Evolutionary conservation across 2,329 filamentous ascomycete genomes (phyloP), one percentile per base, ranked within the genome.

Genomic region (Chrysoporthe austroafricana): DNA sequence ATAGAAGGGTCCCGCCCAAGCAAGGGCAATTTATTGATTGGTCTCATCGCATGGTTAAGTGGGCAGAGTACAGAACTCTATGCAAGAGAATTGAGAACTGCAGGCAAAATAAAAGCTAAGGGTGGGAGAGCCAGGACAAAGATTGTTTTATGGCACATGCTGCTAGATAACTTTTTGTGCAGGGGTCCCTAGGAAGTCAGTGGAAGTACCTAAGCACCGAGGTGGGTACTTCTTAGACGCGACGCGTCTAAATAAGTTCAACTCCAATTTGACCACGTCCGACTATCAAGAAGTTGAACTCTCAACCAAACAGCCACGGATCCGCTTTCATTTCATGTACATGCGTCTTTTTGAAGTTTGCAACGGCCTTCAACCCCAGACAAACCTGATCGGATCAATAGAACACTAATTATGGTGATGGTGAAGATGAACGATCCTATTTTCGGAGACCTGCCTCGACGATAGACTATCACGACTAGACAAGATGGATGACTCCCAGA

Each of bases 11-110:
- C 68, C 9, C 68, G 66, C 66, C 68, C 68, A 32, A 66, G 32
- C 13, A 68, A 50, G 62, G 68, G 68, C 63, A 70, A 21, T 11
- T 59, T 68, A 9, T 63, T 60, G 32, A 68, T n/a, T 9, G 66
- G 44, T 66, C 68, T 70, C 68, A 70, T 70, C n/a, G 62, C 68
- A 70, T 70, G 32, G 56, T 62, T 52, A 8, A 11, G 32, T 44
- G 18, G n/a, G 8, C 46, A 7, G 14, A 2, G 39, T 8, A 52
- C 26, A 43, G 16, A 8, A 13, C 46, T 54, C 36, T 43, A n/a
- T 26, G 39, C 7, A 26, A 60, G 57, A 44, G 26, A 59, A 59
- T 44, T 42, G 16, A 46, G 39, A 44, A 60, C 34, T 58, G 56
- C 54, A 59, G 21, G 13, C 14, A n/a, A 6, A 18, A 11, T 7